A percentile compares a stretch with the other conserved stretches of the same genome.
phyloP scores from a whole-genome alignment of 768 basidiomycete genomes.

The Kockovaella imperatae region DNA sequence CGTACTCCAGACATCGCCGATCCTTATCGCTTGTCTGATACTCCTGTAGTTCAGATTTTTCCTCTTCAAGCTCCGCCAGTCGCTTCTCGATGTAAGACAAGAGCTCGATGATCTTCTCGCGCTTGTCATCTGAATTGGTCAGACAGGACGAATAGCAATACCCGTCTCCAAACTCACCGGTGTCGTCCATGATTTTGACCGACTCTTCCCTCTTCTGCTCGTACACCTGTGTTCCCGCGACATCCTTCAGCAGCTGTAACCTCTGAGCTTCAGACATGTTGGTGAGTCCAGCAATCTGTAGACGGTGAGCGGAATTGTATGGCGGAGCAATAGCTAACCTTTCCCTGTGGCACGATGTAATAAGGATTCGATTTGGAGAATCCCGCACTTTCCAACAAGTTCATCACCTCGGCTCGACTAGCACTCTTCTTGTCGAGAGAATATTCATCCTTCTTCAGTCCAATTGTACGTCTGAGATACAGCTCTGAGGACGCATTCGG shows the following conservation, averaged over 20 bases:
- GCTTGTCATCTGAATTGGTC: slow-evolving; percentile 60
- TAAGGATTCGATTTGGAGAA: slow-evolving; percentile 98
- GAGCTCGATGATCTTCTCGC: slow-evolving; percentile 80
- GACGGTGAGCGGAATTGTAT: slow-evolving; percentile 3
- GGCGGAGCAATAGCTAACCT: slow-evolving; percentile 54
- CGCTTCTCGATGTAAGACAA: slow-evolving; percentile 85
- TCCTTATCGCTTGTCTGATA: slow-evolving; percentile 90
- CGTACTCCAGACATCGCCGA: slow-evolving; percentile 86
- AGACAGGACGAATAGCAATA: neutral
- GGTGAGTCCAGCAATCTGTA: slow-evolving; percentile 84
- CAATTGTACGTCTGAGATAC: slow-evolving; percentile 84
- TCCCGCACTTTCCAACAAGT: slow-evolving; percentile 88
- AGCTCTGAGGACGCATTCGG: slow-evolving; percentile 84
- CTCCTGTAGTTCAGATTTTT: slow-evolving; percentile 95
- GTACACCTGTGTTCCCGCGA: slow-evolving; percentile 96
- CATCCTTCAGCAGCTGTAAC: slow-evolving; percentile 89
- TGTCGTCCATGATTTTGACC: slow-evolving; percentile 93
- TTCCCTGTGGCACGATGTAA: slow-evolving; percentile 96
- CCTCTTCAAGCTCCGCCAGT: slow-evolving; percentile 84
- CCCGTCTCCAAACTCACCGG: slow-evolving; percentile 45
- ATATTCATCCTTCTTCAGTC: slow-evolving; percentile 97
- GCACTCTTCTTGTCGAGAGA: slow-evolving; percentile 91
- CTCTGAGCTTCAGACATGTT: slow-evolving; percentile 96
- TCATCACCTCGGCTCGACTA: slow-evolving; percentile 96
- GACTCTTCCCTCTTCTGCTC: slow-evolving; percentile 89